Conservation (phyloP, 208 protist genomes). For the Leishmania tarentolae region DNA sequence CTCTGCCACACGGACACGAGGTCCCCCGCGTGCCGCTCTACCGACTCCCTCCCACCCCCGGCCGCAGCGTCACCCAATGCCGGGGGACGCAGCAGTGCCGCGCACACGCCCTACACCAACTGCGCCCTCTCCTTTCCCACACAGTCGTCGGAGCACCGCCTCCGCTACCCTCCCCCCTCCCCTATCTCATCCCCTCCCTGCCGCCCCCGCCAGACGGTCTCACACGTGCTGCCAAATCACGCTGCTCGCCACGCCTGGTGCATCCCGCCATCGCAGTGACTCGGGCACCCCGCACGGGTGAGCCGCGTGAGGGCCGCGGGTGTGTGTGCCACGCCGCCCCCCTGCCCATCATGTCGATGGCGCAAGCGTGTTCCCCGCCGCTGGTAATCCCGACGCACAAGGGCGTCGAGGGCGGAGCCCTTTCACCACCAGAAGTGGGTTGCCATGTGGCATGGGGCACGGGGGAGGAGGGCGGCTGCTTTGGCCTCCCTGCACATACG, state of each 20-base stretch:
- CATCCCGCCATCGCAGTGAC: neutral
- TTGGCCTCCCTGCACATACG: neutral
- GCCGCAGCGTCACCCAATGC: neutral
- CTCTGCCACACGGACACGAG: neutral
- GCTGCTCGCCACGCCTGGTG: too few relatives aligned
- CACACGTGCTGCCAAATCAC: too few relatives aligned
- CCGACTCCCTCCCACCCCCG: too few relatives aligned
- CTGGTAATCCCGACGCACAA: too few relatives aligned
- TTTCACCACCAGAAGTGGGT: neutral
- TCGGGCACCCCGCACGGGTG: neutral
- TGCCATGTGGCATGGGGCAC: neutral
- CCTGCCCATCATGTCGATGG: neutral
- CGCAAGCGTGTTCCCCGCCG: too few relatives aligned
- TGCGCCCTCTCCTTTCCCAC: too few relatives aligned
- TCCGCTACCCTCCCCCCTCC: neutral
- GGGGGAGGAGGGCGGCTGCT: neutral
- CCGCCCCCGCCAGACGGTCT: too few relatives aligned
- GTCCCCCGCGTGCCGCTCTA: neutral
- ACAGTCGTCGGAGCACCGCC: neutral
- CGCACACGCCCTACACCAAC: neutral
- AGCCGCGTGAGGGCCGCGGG: too few relatives aligned
- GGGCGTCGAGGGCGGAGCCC: too few relatives aligned
- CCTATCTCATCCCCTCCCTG: too few relatives aligned
- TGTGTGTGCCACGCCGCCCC: neutral
- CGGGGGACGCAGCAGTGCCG: neutral